Percentiles rank a stretch among this genome's conserved stretches.
Evolutionary conservation across 2,329 filamentous ascomycete genomes (phyloP).

Genomic region (Microthyrium microscopicum): DNA sequence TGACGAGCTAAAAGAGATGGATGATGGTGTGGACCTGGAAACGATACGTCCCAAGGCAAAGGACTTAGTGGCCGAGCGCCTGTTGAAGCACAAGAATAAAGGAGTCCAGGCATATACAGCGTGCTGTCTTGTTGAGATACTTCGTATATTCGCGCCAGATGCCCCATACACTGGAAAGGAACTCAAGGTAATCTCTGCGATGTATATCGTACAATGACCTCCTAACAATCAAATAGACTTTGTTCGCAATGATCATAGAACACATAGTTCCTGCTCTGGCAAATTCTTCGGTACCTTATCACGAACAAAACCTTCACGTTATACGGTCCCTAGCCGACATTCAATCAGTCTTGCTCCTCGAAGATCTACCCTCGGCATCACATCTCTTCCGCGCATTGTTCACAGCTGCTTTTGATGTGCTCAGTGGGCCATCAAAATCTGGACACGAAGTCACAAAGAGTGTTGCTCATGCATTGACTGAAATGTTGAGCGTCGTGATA

Average conservation of each 20-base stretch:
- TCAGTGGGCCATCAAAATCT: constrained; percentile 61
- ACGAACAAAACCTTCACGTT: constrained; percentile 83
- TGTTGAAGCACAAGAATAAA: constrained; percentile 81
- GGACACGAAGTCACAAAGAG: constrained; percentile 82
- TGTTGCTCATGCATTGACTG: constrained; percentile 82
- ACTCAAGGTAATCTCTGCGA: constrained; percentile 50
- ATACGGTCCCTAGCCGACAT: constrained; percentile 77
- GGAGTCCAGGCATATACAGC: constrained; percentile 82
- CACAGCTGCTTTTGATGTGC: constrained; percentile 77
- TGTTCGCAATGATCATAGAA: constrained; percentile 77
- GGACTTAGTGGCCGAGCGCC: constrained; percentile 64
- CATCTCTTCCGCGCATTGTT: constrained; percentile 68
- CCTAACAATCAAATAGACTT: constrained; percentile 42
- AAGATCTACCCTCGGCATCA: constrained; percentile 71
- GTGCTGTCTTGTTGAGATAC: constrained; percentile 81
- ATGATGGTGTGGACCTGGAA: constrained; percentile 67
- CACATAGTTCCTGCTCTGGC: constrained; percentile 71
- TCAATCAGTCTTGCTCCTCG: constrained; percentile 84
- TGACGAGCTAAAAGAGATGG: constrained; percentile 68
- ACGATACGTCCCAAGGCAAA: constrained; percentile 73
- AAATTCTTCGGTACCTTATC: constrained; percentile 77
- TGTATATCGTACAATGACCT: constrained; percentile 4
- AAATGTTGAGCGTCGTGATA: constrained; percentile 67
- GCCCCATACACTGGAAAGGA: constrained; percentile 84
- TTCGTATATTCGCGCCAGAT: constrained; percentile 83